Percentiles rank a stretch among this genome's conserved stretches.
phyloP scores from a whole-genome alignment of 2,329 filamentous ascomycete genomes.

The Camillea tinctor region DNA sequence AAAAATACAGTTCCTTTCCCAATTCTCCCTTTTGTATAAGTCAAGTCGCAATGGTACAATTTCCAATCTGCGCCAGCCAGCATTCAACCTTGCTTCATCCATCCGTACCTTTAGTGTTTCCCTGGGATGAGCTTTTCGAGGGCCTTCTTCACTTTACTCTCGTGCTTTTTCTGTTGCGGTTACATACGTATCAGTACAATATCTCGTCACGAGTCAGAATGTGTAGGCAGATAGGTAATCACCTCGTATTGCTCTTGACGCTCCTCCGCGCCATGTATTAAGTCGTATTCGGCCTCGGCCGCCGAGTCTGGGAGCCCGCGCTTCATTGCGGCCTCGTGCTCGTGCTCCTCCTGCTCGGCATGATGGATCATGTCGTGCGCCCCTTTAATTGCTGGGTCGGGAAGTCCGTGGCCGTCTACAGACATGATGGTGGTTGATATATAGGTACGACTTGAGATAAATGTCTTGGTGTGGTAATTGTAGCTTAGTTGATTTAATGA shows the following conservation, averaged over 20 bases:
- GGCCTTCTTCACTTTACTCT: slow-evolving; percentile 23
- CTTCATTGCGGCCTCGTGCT: slow-evolving; percentile 28
- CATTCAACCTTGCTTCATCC: background rate
- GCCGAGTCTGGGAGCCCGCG: slow-evolving; percentile 29
- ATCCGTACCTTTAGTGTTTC: slow-evolving; percentile 19
- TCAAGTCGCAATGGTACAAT: background rate
- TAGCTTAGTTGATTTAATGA: background rate
- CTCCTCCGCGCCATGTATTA: slow-evolving; percentile 30
- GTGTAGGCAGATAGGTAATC: slow-evolving; percentile 2
- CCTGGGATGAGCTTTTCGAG: slow-evolving; percentile 27
- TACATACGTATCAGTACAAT: too few relatives aligned
- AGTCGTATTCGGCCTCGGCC: slow-evolving; percentile 29
- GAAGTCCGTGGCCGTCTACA: slow-evolving; percentile 27
- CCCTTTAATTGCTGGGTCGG: slow-evolving; percentile 22
- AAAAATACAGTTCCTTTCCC: background rate
- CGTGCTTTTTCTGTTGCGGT: background rate
- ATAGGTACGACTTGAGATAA: background rate
- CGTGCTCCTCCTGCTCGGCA: slow-evolving; percentile 32
- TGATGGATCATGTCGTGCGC: slow-evolving; percentile 34
- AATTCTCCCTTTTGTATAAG: background rate
- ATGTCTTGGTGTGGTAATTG: background rate
- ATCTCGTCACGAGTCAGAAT: too few relatives aligned
- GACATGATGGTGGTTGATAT: slow-evolving; percentile 25
- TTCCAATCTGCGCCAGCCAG: background rate
- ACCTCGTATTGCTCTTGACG: slow-evolving; percentile 23